Evolutionary conservation across 768 basidiomycete species (phyloP).

Genomic region (Asterophora parasitica): DNA sequence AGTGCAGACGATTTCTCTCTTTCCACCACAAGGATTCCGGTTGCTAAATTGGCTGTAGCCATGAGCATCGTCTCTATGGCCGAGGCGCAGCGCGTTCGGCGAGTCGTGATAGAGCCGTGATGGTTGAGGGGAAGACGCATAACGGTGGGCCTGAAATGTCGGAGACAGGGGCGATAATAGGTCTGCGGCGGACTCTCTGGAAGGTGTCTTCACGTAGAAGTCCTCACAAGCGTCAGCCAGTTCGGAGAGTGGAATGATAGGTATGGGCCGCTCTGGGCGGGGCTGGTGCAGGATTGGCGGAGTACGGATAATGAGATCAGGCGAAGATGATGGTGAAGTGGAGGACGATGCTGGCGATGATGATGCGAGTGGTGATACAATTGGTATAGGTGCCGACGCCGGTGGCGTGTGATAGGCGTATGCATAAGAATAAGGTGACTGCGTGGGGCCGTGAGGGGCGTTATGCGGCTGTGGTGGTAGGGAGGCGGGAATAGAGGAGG

Average conservation of each 20-base stretch:
- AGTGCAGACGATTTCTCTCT: constrained; percentile 7
- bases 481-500: constrained; percentile 12
- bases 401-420: constrained; percentile 6
- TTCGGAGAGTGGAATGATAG: constrained; percentile 38
- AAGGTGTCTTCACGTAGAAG: neutral
- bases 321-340: constrained; percentile 19
- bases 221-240: constrained; percentile 37
- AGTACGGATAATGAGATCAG: constrained; percentile 15
- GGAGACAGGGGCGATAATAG: constrained; percentile 17
- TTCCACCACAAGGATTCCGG: neutral
- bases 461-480: constrained; percentile 10
- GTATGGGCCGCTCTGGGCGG: constrained; percentile 40
- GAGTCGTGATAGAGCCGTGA: neutral
- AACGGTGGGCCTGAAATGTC: constrained; percentile 15
- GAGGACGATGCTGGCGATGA: constrained; percentile 15
- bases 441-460: constrained; percentile 4
- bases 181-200: constrained; percentile 1
- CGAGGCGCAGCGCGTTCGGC: neutral
- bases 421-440: constrained; percentile 6
- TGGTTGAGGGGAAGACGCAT: neutral
- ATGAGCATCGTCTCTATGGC: neutral
- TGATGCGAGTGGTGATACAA: constrained; percentile 16
- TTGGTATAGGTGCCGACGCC: constrained; percentile 9
- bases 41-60: neutral
- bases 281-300: constrained; percentile 38